These are phyloP conservation scores for Penicillium frequentans DNA, from an alignment of 2,329 filamentous ascomycete species.

Conservation along the genomic window DNA sequence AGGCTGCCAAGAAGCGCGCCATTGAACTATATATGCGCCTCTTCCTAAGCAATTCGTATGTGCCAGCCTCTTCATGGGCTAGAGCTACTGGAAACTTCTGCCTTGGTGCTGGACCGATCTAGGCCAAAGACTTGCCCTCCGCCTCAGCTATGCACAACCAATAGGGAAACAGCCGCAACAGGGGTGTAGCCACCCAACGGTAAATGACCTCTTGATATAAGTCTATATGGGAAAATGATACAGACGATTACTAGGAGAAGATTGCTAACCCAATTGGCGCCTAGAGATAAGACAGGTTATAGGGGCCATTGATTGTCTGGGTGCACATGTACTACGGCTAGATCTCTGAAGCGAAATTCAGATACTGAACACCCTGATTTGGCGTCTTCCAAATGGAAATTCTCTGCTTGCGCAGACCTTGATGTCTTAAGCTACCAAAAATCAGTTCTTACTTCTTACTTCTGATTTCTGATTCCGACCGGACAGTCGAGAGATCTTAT, in stretches of 20 bases:
- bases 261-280: background rate
- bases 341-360: background rate
- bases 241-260: background rate
- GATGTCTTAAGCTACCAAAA: background rate
- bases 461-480: background rate
- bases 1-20: too few relatives aligned
- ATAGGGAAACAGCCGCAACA: background rate
- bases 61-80: too few relatives aligned
- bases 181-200: background rate
- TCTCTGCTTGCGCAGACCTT: background rate
- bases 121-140: background rate
- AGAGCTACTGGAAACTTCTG: too few relatives aligned
- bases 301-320: background rate
- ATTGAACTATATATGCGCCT: too few relatives aligned
- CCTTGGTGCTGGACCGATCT: background rate
- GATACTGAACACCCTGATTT: background rate
- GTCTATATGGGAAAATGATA: background rate
- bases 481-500: background rate
- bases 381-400: background rate
- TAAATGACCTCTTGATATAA: background rate
- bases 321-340: background rate
- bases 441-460: fast-evolving
- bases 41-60: too few relatives aligned
- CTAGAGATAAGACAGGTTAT: background rate
- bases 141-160: too few relatives aligned